These are phyloP conservation scores for Hanseniaspora singularis DNA, from an alignment of 805 yeast species.

Conservation along the genomic window DNA sequence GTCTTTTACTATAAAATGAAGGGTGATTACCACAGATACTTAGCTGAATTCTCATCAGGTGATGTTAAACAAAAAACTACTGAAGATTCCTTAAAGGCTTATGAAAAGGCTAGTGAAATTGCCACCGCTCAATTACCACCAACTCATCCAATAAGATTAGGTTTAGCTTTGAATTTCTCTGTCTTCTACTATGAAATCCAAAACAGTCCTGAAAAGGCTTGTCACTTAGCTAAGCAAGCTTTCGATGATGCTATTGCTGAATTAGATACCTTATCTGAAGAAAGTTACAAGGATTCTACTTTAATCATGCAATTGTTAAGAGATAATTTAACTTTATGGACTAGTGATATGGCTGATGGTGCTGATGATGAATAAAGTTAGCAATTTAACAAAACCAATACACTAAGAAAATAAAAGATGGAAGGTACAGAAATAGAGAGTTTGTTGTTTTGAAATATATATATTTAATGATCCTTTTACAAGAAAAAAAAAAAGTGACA, in stretches of 20 bases:
- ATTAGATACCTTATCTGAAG: slow-evolving; percentile 93
- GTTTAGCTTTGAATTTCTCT: slow-evolving; percentile 93
- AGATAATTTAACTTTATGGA: slow-evolving; percentile 97
- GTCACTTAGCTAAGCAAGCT: slow-evolving; percentile 97
- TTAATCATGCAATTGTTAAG: slow-evolving; percentile 97
- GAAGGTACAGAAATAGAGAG: no score
- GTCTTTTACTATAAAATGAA: slow-evolving; percentile 98
- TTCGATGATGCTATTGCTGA: slow-evolving; percentile 99
- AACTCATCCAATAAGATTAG: slow-evolving; percentile 96
- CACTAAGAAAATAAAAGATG: neutral
- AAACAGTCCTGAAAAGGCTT: slow-evolving; percentile 97
- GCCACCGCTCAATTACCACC: slow-evolving; percentile 96
- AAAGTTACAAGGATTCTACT: slow-evolving; percentile 96
- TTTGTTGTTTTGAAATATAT: no score
- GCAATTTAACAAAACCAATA: slow-evolving; percentile 8
- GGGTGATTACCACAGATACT: slow-evolving; percentile 98
- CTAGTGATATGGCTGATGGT: slow-evolving; percentile 49
- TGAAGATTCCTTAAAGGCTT: slow-evolving; percentile 82
- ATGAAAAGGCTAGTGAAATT: slow-evolving; percentile 90
- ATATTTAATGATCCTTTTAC: no score
- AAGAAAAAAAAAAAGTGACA: no score
- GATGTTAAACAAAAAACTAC: slow-evolving; percentile 91
- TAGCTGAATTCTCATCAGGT: slow-evolving; percentile 89
- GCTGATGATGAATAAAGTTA: slow-evolving; percentile 24
- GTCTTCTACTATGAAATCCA: slow-evolving; percentile 97